These are phyloP conservation scores for Sonneratia alba DNA, from an alignment of 345 rosid species.

Conservation along the genomic window DNA sequence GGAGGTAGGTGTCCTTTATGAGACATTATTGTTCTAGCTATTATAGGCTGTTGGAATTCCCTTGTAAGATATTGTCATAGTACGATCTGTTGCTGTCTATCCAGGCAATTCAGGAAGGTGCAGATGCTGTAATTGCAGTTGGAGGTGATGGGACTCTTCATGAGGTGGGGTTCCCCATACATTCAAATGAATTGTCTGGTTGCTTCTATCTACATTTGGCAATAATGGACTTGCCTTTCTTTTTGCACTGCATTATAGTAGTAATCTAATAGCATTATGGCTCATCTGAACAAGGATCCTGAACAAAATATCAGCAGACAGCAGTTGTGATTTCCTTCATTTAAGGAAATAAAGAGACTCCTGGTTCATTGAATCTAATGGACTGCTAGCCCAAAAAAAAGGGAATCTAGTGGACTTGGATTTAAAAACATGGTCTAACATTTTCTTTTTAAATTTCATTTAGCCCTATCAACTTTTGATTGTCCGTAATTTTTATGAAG, in stretches of 20 bases:
- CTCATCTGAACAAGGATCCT: not conserved
- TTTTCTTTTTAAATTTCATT: not conserved
- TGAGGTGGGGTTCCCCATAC: slow-evolving; percentile 38
- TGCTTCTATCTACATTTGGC: not conserved
- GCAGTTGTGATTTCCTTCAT: not conserved
- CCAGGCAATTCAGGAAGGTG: slow-evolving; percentile 87
- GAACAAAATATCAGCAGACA: not conserved
- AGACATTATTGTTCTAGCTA: slow-evolving; percentile 5
- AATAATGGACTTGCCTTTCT: not conserved
- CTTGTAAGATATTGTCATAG: slow-evolving; percentile 13
- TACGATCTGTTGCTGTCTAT: not conserved
- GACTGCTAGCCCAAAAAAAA: too few species aligned
- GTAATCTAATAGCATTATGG: not conserved
- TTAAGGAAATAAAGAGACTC: not conserved
- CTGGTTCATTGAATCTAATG: not conserved
- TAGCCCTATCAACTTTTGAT: not conserved
- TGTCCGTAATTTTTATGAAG: not conserved
- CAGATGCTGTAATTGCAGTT: slow-evolving; percentile 94
- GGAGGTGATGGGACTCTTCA: slow-evolving; percentile 99
- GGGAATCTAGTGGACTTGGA: not conserved
- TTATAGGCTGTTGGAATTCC: not conserved
- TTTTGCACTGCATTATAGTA: not conserved
- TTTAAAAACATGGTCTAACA: not conserved
- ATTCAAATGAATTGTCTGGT: not conserved
- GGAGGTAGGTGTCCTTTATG: slow-evolving; percentile 41